A percentile compares a stretch with the other conserved stretches of the same genome.
These are phyloP conservation scores for Phytophthora multivora DNA, from an alignment of 352 stramenopile species.

Conservation along the genomic window DNA sequence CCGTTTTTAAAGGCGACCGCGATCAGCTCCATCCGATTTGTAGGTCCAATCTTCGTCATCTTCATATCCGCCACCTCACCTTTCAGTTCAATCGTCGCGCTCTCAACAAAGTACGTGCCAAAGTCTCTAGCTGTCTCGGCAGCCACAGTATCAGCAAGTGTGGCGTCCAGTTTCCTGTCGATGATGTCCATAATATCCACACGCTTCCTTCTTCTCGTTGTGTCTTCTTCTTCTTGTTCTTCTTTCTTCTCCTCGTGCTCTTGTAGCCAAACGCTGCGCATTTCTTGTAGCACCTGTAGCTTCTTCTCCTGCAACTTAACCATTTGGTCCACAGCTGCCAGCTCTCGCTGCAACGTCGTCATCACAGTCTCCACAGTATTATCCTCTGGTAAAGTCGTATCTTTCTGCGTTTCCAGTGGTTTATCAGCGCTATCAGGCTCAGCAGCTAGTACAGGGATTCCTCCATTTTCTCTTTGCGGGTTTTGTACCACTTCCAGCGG, in stretches of 20 bases:
- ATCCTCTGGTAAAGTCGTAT: neutral
- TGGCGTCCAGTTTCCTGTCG: constrained; percentile 29
- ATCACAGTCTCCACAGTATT: neutral
- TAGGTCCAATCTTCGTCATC: constrained; percentile 40
- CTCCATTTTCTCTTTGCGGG: neutral
- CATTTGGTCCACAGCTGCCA: constrained; percentile 43
- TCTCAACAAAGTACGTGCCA: constrained; percentile 53
- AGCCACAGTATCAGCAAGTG: neutral
- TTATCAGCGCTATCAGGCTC: neutral
- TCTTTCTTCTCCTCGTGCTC: constrained; percentile 14
- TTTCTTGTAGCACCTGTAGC: constrained; percentile 35
- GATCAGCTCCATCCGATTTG: constrained; percentile 38
- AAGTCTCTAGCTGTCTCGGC: constrained; percentile 20
- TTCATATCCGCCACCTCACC: constrained; percentile 43
- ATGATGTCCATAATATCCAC: constrained; percentile 13
- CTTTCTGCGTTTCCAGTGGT: neutral
- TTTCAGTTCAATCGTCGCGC: constrained; percentile 3
- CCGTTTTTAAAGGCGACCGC: constrained; percentile 37
- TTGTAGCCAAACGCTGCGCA: constrained; percentile 26
- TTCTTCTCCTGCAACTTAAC: constrained; percentile 51
- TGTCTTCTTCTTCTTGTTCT: neutral
- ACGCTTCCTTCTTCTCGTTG: neutral
- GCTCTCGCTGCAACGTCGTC: constrained; percentile 31
- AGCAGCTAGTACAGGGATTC: neutral
- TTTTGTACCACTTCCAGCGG: neutral